Conservation (phyloP, 495 filamentous ascomycete genomes). For the Chaetomium tenue region DNA sequence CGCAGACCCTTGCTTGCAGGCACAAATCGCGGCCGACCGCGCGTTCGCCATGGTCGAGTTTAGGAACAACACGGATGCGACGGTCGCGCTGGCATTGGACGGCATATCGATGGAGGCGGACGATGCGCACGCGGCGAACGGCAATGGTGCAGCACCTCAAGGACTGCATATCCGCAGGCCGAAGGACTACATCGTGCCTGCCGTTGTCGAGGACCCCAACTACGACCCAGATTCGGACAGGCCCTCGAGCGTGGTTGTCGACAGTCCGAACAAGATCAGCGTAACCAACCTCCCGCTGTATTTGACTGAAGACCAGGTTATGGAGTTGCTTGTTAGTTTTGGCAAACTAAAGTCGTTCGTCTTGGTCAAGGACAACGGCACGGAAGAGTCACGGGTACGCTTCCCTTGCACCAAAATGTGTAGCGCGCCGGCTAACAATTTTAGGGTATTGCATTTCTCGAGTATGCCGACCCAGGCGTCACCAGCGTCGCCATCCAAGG, state of each 20-base stretch:
- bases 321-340: constrained; percentile 83
- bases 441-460: constrained; percentile 95
- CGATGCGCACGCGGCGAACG: constrained; percentile 53
- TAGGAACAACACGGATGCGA: constrained; percentile 81
- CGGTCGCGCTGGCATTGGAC: constrained; percentile 84
- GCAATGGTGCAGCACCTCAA: constrained; percentile 50
- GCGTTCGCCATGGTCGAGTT: constrained; percentile 88
- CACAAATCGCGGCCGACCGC: constrained; percentile 73
- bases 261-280: constrained; percentile 93
- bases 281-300: constrained; percentile 83
- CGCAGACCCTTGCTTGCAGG: constrained; percentile 81
- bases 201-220: constrained; percentile 69
- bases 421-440: constrained; percentile 10
- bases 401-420: not conserved
- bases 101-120: constrained; percentile 83
- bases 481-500: constrained; percentile 89
- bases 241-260: constrained; percentile 76
- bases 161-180: constrained; percentile 84
- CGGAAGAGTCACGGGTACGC: constrained; percentile 84
- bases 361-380: constrained; percentile 80
- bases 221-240: constrained; percentile 66
- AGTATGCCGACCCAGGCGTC: constrained; percentile 74
- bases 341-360: constrained; percentile 92
- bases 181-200: constrained; percentile 96
- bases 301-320: constrained; percentile 86